These are phyloP conservation scores for Cymbopogon citratus DNA, from an alignment of 176 grass and related monocot genomes.

Conservation along the genomic window DNA sequence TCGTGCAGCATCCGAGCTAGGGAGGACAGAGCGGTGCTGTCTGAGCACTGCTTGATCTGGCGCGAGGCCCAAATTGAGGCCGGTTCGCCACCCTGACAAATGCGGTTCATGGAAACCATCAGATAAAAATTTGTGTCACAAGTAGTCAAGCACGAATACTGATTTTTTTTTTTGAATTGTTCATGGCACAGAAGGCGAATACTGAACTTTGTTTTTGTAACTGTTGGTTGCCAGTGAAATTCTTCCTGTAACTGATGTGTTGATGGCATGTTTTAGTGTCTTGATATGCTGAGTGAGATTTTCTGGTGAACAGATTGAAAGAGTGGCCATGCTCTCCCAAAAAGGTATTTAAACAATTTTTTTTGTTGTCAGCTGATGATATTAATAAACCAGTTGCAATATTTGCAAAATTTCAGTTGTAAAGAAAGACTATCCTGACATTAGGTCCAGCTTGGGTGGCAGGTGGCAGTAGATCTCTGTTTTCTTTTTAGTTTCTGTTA, in stretches of 20 bases:
- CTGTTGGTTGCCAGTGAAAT: neutral
- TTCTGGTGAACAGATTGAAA: neutral
- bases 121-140: neutral
- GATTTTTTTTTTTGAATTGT: neutral
- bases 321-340: neutral
- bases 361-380: neutral
- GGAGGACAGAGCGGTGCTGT: constrained; percentile 39
- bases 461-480: neutral
- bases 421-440: neutral
- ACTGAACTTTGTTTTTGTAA: neutral
- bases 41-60: constrained; percentile 53
- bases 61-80: constrained; percentile 67
- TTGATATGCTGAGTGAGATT: neutral
- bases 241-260: neutral
- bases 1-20: constrained; percentile 67
- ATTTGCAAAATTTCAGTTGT: neutral
- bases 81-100: constrained; percentile 73
- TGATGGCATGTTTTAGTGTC: neutral
- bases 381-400: neutral
- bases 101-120: neutral
- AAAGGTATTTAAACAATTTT: neutral
- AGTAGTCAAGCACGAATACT: neutral
- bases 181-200: neutral
- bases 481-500: neutral
- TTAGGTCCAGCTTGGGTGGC: neutral